Evolutionary conservation across 345 rosid species (phyloP).

Genomic region (Adansonia digitata): DNA sequence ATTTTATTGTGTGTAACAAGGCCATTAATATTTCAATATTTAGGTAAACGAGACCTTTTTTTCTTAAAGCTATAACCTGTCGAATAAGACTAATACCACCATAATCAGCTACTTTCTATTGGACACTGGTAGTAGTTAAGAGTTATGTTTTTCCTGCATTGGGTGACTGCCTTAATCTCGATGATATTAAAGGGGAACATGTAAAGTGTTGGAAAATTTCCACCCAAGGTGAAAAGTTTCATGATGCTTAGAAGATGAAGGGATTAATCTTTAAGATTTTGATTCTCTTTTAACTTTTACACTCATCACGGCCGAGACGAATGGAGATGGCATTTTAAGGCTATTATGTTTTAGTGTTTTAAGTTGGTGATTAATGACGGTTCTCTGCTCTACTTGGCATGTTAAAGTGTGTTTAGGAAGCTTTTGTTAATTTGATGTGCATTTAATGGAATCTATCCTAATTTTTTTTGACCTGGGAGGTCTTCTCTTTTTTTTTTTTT

Average conservation of each 20-base stretch:
- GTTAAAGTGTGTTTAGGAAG: not conserved
- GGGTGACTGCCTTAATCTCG: not conserved
- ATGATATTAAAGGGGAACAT: not conserved
- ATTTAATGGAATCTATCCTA: not conserved
- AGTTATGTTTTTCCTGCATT: not conserved
- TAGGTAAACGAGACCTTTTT: not conserved
- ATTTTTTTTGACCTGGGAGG: too few relatives aligned
- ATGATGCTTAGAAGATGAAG: not conserved
- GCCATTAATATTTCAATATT: not conserved
- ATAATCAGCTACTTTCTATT: not conserved
- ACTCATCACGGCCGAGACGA: not conserved
- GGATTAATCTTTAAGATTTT: not conserved
- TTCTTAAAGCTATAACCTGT: not conserved
- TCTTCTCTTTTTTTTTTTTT: too few relatives aligned
- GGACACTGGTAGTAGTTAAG: not conserved
- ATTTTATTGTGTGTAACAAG: not conserved
- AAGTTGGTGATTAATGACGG: not conserved
- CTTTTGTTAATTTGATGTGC: not conserved
- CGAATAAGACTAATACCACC: not conserved
- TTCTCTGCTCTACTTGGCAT: conserved; percentile 12
- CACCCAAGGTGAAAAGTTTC: not conserved
- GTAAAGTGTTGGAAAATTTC: not conserved
- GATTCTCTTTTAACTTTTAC: not conserved
- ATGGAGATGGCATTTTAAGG: too few relatives aligned
- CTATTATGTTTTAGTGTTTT: too few relatives aligned